Evolutionary conservation across 169 alveolate genomes (phyloP).

Genomic region (Fabrea salina): DNA sequence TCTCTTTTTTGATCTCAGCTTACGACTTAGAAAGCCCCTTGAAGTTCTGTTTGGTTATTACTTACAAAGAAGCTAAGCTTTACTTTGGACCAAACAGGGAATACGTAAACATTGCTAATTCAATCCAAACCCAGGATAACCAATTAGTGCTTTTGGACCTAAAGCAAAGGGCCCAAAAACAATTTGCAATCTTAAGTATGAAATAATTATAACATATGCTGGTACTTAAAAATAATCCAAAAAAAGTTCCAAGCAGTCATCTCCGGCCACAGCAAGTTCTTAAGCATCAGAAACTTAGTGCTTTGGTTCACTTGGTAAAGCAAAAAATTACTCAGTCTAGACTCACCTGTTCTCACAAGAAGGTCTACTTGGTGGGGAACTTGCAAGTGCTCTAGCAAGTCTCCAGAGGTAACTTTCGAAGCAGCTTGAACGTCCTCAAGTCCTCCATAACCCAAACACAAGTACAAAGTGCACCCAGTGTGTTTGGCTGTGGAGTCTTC

Average conservation of each 20-base stretch:
- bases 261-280: not conserved
- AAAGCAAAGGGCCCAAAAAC: not conserved
- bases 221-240: slow-evolving; percentile 10
- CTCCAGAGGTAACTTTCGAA: not conserved
- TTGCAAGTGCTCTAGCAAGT: not conserved
- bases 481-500: not conserved
- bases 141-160: not conserved
- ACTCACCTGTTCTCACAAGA: slow-evolving; percentile 29
- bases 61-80: not conserved
- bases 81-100: too few relatives aligned
- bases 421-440: not conserved
- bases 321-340: slow-evolving; percentile 34
- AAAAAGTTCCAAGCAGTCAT: slow-evolving; percentile 1
- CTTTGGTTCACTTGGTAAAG: slow-evolving; percentile 22
- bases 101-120: too few relatives aligned
- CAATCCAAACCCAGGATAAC: not conserved
- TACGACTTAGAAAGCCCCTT: not conserved
- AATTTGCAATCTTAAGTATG: too few relatives aligned
- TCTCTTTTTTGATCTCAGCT: not conserved
- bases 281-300: slow-evolving; percentile 8
- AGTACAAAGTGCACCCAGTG: not conserved
- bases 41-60: not conserved
- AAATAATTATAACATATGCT: not conserved
- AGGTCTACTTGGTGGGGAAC: not conserved
- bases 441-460: slow-evolving; percentile 14